phyloP scores from a whole-genome alignment of 148 eudicot species.

The Spergularia marina region DNA sequence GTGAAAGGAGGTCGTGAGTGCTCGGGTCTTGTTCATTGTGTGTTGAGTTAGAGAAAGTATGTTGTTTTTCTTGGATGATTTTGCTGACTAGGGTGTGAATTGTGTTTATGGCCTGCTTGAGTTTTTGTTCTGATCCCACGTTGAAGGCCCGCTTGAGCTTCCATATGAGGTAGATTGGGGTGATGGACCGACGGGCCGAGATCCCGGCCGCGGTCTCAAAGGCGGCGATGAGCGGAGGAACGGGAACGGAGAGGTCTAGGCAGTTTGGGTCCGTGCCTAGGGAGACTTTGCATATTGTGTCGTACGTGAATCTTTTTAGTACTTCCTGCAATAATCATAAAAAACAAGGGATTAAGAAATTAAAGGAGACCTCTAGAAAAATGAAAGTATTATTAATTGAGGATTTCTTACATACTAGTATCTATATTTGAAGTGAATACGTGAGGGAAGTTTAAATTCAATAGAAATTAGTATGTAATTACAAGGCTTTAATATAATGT shows the following conservation, averaged over 20 bases:
- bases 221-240: constrained; percentile 52
- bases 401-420: too few species aligned
- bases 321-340: constrained; percentile 36
- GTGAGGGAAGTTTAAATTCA: too few species aligned
- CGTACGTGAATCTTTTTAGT: constrained; percentile 60
- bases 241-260: constrained; percentile 43
- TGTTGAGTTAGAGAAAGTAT: not conserved
- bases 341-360: too few species aligned
- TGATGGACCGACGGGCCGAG: constrained; percentile 54
- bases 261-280: constrained; percentile 66
- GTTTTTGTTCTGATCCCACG: constrained; percentile 50
- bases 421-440: too few species aligned
- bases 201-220: constrained; percentile 66
- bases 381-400: too few species aligned
- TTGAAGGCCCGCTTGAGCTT: constrained; percentile 51
- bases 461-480: too few species aligned
- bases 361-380: too few species aligned
- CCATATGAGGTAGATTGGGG: constrained; percentile 55
- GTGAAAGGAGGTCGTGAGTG: constrained; percentile 47
- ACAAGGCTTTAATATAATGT: too few species aligned
- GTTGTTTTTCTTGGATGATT: constrained; percentile 40
- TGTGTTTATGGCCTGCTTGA: constrained; percentile 38
- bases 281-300: constrained; percentile 60
- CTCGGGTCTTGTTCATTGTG: not conserved
- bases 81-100: constrained; percentile 34